phyloP scores from a whole-genome alignment of 1,284 basidiomycete species.

The Puccinia sorghi region DNA sequence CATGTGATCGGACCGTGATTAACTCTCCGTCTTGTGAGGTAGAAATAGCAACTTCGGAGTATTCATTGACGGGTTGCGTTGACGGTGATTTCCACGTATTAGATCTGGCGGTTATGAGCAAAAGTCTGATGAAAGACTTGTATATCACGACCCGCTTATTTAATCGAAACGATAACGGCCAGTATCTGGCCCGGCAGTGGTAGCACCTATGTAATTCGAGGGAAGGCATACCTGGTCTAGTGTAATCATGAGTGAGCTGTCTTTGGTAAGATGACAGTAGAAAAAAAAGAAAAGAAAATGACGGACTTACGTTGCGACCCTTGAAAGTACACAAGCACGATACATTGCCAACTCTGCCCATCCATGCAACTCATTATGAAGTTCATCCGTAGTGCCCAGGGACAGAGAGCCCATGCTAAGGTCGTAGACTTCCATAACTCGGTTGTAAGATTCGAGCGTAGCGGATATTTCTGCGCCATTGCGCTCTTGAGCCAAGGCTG shows the following conservation, averaged over 20 bases:
- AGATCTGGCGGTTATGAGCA: conserved; percentile 24
- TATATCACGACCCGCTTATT: conserved; percentile 28
- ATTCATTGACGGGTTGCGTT: conserved; percentile 1
- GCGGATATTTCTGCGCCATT: conserved; percentile 7
- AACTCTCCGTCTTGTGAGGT: conserved; percentile 16
- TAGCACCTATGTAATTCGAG: conserved; percentile 39
- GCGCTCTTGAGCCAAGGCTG: conserved; percentile 26
- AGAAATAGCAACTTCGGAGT: conserved; percentile 13
- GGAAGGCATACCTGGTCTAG: conserved; percentile 18
- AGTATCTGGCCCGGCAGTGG: conserved; percentile 23
- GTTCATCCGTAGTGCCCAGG: conserved; percentile 1
- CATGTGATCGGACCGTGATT: not conserved
- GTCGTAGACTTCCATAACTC: conserved; percentile 26
- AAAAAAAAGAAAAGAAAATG: not conserved
- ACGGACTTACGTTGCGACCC: not conserved
- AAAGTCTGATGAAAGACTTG: conserved; percentile 43
- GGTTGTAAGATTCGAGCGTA: conserved; percentile 19
- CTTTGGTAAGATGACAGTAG: not conserved
- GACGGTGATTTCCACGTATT: conserved; percentile 23
- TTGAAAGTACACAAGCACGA: conserved; percentile 19
- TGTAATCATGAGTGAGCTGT: not conserved
- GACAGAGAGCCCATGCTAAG: conserved; percentile 16
- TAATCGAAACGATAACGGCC: conserved; percentile 37
- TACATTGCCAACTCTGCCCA: conserved; percentile 45
- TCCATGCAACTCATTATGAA: conserved; percentile 33